Evolutionary conservation across 2,329 filamentous ascomycete species (phyloP), one percentile per base, ranked within the genome.

Genomic region (Nannizziopsis barbatae): DNA sequence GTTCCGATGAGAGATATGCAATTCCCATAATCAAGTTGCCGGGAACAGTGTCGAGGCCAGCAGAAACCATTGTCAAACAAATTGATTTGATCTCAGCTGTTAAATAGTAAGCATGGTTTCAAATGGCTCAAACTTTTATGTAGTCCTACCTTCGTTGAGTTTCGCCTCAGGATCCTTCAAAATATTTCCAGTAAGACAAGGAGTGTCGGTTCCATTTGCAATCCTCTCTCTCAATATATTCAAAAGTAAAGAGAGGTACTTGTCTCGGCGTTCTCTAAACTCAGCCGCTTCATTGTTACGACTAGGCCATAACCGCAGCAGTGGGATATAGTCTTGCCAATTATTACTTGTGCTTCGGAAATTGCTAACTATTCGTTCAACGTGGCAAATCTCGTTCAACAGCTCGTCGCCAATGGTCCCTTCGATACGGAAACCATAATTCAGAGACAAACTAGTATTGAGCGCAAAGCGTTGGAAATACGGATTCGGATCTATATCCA

Each of bases 251-350:
- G 74, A 73, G 67, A 83, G 67, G 53, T 83, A 83, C 45, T 73
- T 76, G 54, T 87, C 84, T 45, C 85, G 73, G 15, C 85, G 73
- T n/a, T 70, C 68, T 33, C 84, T 76, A 64, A 81, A 86, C 52
- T 80, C 76, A 6, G 75, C 67, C 0, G 84, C 83, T 42, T 79
- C 74, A 2, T 71, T 71, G 57, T 79, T 86, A 53, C 74, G 74
- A 30, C 72, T 77, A 2, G 80, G 75, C 55, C 78, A 74, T 1
- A 87, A 62, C 22, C 86, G 74, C 52, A 92, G 62, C 4, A 89
- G 58, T 0, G 86, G 84, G n/a, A 92, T 77, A 56, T 90, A 90
- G 58, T 92, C 86, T 58, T 86, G 83, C 79, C 83, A 86, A 62
- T 90, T 90, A 60, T 88, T 86, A 57, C 81, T 86, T 0, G 84